These are phyloP conservation scores for Bombardia bombarda DNA, from an alignment of 495 filamentous ascomycete genomes.

Conservation along the genomic window DNA sequence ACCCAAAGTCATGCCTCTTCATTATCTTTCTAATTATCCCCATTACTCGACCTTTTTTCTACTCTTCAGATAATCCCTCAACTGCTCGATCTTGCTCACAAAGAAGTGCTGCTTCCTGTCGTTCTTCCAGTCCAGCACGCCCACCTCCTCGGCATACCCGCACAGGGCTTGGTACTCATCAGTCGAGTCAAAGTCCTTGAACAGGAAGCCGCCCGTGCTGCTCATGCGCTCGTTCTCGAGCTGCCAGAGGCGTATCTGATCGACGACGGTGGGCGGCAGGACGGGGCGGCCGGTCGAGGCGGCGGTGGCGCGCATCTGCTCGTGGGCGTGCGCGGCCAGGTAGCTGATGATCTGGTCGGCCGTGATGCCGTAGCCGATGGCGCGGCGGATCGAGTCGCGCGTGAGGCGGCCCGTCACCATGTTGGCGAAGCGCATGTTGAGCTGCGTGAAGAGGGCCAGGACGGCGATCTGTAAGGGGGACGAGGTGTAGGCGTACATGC, in stretches of 20 bases:
- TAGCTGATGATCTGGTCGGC: constrained; percentile 89
- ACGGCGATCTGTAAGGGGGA: constrained; percentile 91
- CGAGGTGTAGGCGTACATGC: constrained; percentile 90
- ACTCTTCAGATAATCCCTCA: constrained; percentile 68
- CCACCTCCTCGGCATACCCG: constrained; percentile 81
- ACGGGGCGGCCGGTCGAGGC: constrained; percentile 51
- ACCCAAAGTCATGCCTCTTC: no score
- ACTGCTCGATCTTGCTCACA: constrained; percentile 76
- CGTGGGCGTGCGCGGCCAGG: constrained; percentile 81
- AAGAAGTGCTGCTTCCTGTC: constrained; percentile 76
- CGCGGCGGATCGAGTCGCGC: constrained; percentile 73
- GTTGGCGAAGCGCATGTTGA: constrained; percentile 83
- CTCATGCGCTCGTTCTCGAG: constrained; percentile 91
- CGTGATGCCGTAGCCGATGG: constrained; percentile 86
- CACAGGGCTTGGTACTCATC: constrained; percentile 70
- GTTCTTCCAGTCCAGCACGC: constrained; percentile 83
- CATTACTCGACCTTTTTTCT: constrained; percentile 31
- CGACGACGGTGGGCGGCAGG: constrained; percentile 88
- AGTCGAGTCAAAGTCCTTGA: constrained; percentile 73
- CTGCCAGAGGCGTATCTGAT: constrained; percentile 97
- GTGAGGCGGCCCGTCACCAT: constrained; percentile 86
- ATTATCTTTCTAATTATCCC: no score
- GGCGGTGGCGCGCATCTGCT: constrained; percentile 69
- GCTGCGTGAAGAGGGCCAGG: constrained; percentile 78
- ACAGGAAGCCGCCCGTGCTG: constrained; percentile 71